Conservation (phyloP, 2,329 filamentous ascomycete genomes). For the Alternaria arbusti region DNA sequence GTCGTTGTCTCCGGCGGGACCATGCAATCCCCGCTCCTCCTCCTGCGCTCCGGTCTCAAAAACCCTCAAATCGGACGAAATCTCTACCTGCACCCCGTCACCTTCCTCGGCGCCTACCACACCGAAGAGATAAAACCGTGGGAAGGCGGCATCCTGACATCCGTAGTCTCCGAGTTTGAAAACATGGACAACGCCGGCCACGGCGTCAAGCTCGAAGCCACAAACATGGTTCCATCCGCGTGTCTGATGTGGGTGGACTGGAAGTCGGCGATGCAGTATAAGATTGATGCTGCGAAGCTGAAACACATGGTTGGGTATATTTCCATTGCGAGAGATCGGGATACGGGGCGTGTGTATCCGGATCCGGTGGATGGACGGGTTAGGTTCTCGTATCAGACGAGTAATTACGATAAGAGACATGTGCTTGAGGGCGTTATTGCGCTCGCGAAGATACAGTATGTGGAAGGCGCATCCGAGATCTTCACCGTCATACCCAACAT, state of each 20-base stretch:
- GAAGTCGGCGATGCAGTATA: slow-evolving; percentile 72
- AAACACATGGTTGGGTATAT: slow-evolving; percentile 76
- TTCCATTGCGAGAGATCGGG: slow-evolving; percentile 75
- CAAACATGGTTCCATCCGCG: slow-evolving; percentile 74
- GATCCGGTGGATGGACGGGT: slow-evolving; percentile 71
- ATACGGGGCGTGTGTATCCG: slow-evolving; percentile 74
- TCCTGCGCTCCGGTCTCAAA: slow-evolving; percentile 78
- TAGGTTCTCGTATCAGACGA: slow-evolving; percentile 73
- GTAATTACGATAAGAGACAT: slow-evolving; percentile 73
- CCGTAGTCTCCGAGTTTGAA: slow-evolving; percentile 77
- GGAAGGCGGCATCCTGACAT: slow-evolving; percentile 80
- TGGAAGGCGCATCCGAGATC: slow-evolving; percentile 82
- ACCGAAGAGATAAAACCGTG: slow-evolving; percentile 68
- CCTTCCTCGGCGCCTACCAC: slow-evolving; percentile 65
- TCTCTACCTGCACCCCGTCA: slow-evolving; percentile 79
- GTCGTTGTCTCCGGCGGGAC: slow-evolving; percentile 81
- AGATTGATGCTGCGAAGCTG: slow-evolving; percentile 72
- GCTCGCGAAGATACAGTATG: slow-evolving; percentile 76
- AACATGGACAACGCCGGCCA: slow-evolving; percentile 82
- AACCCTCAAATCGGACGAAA: slow-evolving; percentile 84
- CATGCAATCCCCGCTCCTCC: slow-evolving; percentile 76
- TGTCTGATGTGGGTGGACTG: slow-evolving; percentile 70
- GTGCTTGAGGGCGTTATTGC: slow-evolving; percentile 75
- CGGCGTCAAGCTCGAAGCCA: slow-evolving; percentile 80
- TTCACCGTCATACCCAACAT: slow-evolving; percentile 68